Conservation (phyloP, 139 green algal species). For the Tetraselmis chui region DNA sequence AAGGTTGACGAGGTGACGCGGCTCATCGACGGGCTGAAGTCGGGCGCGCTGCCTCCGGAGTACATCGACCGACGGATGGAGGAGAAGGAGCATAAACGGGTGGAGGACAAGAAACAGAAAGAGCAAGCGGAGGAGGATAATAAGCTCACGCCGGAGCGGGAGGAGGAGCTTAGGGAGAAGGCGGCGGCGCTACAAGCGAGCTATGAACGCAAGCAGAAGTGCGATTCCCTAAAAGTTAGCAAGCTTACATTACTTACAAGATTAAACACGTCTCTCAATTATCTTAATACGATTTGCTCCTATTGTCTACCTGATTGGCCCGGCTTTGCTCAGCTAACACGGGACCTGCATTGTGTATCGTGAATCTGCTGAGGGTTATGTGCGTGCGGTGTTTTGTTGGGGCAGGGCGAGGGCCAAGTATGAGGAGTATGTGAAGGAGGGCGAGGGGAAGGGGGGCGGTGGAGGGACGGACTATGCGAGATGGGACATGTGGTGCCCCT, state of each 20-base stretch:
- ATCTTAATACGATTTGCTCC: too few species aligned
- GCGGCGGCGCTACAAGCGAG: slow-evolving; percentile 47
- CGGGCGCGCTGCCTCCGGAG: slow-evolving; percentile 49
- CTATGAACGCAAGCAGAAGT: slow-evolving; percentile 37
- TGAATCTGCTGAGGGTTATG: too few species aligned
- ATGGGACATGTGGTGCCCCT: slow-evolving; percentile 75
- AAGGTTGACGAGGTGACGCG: slow-evolving; percentile 55
- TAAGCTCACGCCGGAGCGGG: slow-evolving; percentile 11
- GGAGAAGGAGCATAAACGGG: slow-evolving; percentile 16
- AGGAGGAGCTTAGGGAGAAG: slow-evolving; percentile 33
- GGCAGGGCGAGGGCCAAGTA: slow-evolving; percentile 42
- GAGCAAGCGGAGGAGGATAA: slow-evolving; percentile 15
- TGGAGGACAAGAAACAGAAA: slow-evolving; percentile 2
- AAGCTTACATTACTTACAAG: too few species aligned
- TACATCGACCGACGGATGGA: too few species aligned
- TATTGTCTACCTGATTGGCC: too few species aligned
- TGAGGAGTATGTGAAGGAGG: slow-evolving; percentile 29
- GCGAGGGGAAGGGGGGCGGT: background rate
- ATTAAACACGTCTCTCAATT: too few species aligned
- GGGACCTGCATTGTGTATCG: too few species aligned
- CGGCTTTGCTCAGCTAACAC: too few species aligned
- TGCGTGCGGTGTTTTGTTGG: too few species aligned
- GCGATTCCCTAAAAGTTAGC: too few species aligned
- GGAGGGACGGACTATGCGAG: slow-evolving; percentile 63
- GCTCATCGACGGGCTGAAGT: slow-evolving; percentile 58